Base-by-base conservation (phyloP, 1,139 yeast species). In the Meyerozyma guilliermondii region DNA sequence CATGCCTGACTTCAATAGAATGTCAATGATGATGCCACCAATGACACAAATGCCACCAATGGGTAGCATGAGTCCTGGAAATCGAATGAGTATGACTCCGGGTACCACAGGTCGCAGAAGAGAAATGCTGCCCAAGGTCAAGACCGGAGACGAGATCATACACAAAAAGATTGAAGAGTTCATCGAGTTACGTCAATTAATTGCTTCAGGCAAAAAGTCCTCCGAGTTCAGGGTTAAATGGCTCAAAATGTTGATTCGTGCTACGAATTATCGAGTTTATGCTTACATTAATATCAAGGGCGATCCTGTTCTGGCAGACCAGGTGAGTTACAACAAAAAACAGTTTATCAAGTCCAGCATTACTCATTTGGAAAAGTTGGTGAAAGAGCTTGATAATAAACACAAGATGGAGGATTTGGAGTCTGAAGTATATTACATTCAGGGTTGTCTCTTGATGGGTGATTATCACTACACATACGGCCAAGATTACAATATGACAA, bases 271-370 rank as follows among this genome's bases (percentile, higher is more conserved):
- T 51, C 64, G 66, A 49, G 59, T 73, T 27, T 72, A 68, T 49
- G 59, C 69, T 7, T 71, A 65, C 47, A 66, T 73, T 43, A 72
- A 69, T 51, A 70, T 73, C 44, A 70, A 68, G 54, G 78, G 78
- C 18, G 75, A 71, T 44, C 59, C 60, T 13, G 56, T 68, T n/a
- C 45, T 54, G 4, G 56, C 62, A 3, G 72, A 65, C 28, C 65
- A 64, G 42, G 60, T 59, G 9, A 53, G 55, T 13, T 50, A 54
- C 31, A 71, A 69, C 53, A 68, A 67, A 50, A 56, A 60, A 9
- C 55, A 64, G 20, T 73, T 70, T 50, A 56, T 71, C 35, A 71
- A 68, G 51, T 67, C 75, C 4, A 60, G 73, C 20, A 61, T 65
- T 22, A 70, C 65, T 26, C 77, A 73, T 48, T 60, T 71, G 28